Conservation (phyloP, 2,329 filamentous ascomycete genomes). For the Cordyceps farinosa region DNA sequence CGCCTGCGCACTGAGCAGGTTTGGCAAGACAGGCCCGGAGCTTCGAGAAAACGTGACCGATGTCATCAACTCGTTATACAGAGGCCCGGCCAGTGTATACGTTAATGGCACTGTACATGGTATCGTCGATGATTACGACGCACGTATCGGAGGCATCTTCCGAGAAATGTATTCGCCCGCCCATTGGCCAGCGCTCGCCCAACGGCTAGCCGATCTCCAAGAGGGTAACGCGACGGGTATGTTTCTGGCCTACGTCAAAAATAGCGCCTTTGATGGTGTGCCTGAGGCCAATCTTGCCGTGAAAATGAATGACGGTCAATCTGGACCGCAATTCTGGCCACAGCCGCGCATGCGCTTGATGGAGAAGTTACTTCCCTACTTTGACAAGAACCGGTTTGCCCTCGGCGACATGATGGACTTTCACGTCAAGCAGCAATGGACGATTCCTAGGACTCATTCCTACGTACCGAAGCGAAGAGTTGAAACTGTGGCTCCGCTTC, state of each 20-base stretch:
- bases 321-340: slow-evolving; percentile 30
- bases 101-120: slow-evolving; percentile 40
- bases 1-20: slow-evolving; percentile 2
- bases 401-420: slow-evolving; percentile 29
- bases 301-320: slow-evolving; percentile 27
- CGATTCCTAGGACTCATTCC: slow-evolving; percentile 28
- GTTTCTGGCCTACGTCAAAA: slow-evolving; percentile 32
- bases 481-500: slow-evolving; percentile 29
- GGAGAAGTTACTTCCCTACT: slow-evolving; percentile 32
- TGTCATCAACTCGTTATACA: slow-evolving; percentile 8
- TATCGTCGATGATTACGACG: slow-evolving; percentile 33
- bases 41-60: slow-evolving; percentile 6
- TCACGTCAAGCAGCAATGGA: slow-evolving; percentile 31
- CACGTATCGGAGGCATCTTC: slow-evolving; percentile 38
- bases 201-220: slow-evolving; percentile 33
- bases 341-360: slow-evolving; percentile 31
- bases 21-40: background rate
- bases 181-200: slow-evolving; percentile 35
- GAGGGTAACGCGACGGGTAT: slow-evolving; percentile 39
- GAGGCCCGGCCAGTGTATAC: slow-evolving; percentile 31
- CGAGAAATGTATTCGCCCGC: slow-evolving; percentile 36
- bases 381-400: slow-evolving; percentile 32
- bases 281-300: slow-evolving; percentile 28
- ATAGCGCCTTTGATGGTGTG: slow-evolving; percentile 17
- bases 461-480: slow-evolving; percentile 32